Percentiles rank a stretch among this genome's conserved stretches.
phyloP scores from a whole-genome alignment of 2,329 filamentous ascomycete genomes.

The Emericellopsis cladophorae region DNA sequence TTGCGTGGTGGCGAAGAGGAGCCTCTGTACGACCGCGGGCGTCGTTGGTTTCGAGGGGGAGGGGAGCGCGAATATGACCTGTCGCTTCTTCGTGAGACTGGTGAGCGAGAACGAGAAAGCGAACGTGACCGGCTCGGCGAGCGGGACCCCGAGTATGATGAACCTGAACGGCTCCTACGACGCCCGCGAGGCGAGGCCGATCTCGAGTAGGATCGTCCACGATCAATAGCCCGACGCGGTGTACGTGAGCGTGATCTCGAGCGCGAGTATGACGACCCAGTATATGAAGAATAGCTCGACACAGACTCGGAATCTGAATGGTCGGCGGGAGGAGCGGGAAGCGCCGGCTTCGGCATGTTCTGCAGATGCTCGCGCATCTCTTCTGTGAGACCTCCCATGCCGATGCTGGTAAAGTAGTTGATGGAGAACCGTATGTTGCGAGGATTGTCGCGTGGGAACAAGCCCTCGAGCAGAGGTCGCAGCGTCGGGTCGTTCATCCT shows the following conservation, averaged over 20 bases:
- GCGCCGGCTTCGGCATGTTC: conserved; percentile 75
- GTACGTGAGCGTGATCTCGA: conserved; percentile 33
- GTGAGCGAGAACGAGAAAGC: conserved; percentile 4
- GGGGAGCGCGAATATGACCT: conserved; percentile 1
- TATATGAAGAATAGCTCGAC: conserved; percentile 70
- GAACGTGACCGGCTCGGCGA: conserved; percentile 6
- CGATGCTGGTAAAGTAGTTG: conserved; percentile 98
- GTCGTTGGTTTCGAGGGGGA: conserved; percentile 1
- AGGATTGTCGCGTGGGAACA: conserved; percentile 83
- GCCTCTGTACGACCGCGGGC: background rate
- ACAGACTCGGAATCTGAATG: conserved; percentile 59
- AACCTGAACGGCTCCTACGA: background rate
- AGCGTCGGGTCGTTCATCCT: conserved; percentile 69
- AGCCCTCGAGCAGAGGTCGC: conserved; percentile 63
- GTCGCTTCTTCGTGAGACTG: too few relatives aligned
- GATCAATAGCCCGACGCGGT: conserved; percentile 18
- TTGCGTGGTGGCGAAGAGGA: too few relatives aligned
- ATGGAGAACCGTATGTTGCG: conserved; percentile 92
- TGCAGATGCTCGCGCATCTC: conserved; percentile 86
- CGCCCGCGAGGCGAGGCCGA: conserved; percentile 9
- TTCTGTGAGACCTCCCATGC: conserved; percentile 89
- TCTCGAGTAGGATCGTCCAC: conserved; percentile 20
- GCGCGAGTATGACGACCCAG: conserved; percentile 39
- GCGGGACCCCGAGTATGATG: conserved; percentile 1
- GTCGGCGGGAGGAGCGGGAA: conserved; percentile 51